Conservation (phyloP, 805 yeast genomes). For the Cyberlindnera maritima region DNA sequence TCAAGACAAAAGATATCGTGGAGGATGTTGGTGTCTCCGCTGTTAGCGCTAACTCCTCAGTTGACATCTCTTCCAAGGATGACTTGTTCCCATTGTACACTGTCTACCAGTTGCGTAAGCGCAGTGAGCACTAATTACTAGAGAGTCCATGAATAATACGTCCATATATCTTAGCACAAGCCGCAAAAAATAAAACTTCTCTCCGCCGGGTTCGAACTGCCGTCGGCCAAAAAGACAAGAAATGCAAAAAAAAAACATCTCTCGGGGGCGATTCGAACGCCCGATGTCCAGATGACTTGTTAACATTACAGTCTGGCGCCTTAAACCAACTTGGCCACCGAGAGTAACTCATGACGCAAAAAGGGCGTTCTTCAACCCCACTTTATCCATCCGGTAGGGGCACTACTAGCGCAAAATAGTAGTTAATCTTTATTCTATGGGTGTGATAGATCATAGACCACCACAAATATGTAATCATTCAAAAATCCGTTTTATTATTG, state of each 20-base stretch:
- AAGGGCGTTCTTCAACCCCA: too few species aligned
- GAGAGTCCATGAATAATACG: too few species aligned
- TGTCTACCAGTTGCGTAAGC: constrained; percentile 52
- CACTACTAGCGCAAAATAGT: too few species aligned
- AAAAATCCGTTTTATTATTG: too few species aligned
- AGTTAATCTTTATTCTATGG: too few species aligned
- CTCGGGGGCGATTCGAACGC: constrained; percentile 52
- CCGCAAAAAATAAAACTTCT: not conserved
- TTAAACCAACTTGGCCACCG: constrained; percentile 46
- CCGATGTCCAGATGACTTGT: constrained; percentile 44
- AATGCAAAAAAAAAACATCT: constrained; percentile 29
- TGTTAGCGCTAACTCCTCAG: constrained; percentile 18
- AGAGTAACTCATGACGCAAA: too few species aligned
- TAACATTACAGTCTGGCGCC: constrained; percentile 42
- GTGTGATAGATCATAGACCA: too few species aligned
- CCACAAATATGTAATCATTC: too few species aligned
- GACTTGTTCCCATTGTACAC: constrained; percentile 47
- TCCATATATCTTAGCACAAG: not conserved
- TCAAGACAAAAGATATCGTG: constrained; percentile 32
- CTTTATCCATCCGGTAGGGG: too few species aligned
- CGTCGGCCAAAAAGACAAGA: not conserved
- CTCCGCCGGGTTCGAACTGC: too few species aligned
- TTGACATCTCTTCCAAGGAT: constrained; percentile 23
- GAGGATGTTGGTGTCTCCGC: constrained; percentile 26
- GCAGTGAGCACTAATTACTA: constrained; percentile 59